Conservation (phyloP, 2,329 filamentous ascomycete species). For the Aspergillus hortae region DNA sequence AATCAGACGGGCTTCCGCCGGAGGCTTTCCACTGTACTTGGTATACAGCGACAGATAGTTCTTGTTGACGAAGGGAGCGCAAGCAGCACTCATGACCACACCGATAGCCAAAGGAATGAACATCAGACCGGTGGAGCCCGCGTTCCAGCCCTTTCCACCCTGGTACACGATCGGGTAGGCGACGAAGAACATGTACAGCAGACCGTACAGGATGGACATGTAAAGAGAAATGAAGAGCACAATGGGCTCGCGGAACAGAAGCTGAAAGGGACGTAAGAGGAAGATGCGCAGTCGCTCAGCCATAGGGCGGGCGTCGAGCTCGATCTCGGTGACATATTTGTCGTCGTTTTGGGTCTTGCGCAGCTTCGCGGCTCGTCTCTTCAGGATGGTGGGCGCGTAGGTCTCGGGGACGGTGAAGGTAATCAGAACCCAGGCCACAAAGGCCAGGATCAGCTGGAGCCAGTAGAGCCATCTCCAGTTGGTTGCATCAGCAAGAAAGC, state of each 20-base stretch:
- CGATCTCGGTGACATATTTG: constrained; percentile 73
- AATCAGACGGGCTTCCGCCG: constrained; percentile 72
- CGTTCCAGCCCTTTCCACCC: constrained; percentile 72
- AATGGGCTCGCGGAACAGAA: constrained; percentile 79
- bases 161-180: constrained; percentile 64
- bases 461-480: constrained; percentile 86
- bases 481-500: constrained; percentile 65
- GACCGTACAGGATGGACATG: constrained; percentile 68
- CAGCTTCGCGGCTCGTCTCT: constrained; percentile 66
- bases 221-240: constrained; percentile 80
- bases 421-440: constrained; percentile 68
- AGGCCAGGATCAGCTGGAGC: constrained; percentile 76
- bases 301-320: constrained; percentile 70
- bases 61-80: constrained; percentile 71
- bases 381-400: constrained; percentile 75
- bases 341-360: constrained; percentile 64
- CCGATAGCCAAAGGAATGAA: constrained; percentile 80
- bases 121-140: constrained; percentile 75
- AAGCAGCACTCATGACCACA: constrained; percentile 64
- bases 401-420: constrained; percentile 89
- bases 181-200: constrained; percentile 53
- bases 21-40: constrained; percentile 67
- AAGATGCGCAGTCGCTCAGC: constrained; percentile 68
- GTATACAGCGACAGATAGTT: constrained; percentile 67
- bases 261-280: constrained; percentile 77